Percentiles rank a stretch among this genome's conserved stretches.
Conservation (phyloP, 208 protist species). For the Leishmania lainsoni region DNA sequence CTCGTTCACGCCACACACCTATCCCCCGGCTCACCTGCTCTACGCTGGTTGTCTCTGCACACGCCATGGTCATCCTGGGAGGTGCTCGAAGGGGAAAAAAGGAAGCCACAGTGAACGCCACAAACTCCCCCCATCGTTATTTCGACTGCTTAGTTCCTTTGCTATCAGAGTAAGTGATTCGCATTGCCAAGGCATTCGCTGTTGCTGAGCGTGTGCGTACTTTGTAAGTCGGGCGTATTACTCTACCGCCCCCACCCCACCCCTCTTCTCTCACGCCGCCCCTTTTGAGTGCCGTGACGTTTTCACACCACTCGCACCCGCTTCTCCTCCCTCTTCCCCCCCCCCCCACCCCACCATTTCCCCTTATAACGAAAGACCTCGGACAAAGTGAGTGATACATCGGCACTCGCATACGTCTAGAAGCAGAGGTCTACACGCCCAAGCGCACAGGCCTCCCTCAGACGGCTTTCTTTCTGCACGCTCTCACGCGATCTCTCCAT, state of each 20-base stretch:
- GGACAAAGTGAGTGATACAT: neutral
- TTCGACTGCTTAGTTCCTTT: neutral
- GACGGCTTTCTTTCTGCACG: neutral
- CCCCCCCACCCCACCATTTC: no score
- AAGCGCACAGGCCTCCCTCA: neutral
- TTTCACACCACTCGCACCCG: neutral
- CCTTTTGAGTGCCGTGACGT: neutral
- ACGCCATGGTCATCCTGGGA: neutral
- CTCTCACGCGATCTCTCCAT: neutral
- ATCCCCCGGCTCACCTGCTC: neutral
- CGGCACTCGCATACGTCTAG: neutral
- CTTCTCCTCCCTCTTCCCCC: neutral
- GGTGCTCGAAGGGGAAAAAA: neutral
- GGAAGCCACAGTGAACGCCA: neutral
- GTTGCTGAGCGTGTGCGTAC: neutral
- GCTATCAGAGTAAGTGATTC: neutral
- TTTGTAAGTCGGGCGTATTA: neutral
- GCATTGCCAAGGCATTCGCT: neutral
- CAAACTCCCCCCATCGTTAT: neutral
- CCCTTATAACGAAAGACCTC: neutral
- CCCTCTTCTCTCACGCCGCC: no score
- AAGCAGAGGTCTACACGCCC: slow-evolving; percentile 10
- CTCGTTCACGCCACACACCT: neutral
- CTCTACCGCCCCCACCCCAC: neutral
- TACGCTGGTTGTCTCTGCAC: neutral